Conservation (phyloP, 2,329 filamentous ascomycete species). For the Verticillium alfalfae region DNA sequence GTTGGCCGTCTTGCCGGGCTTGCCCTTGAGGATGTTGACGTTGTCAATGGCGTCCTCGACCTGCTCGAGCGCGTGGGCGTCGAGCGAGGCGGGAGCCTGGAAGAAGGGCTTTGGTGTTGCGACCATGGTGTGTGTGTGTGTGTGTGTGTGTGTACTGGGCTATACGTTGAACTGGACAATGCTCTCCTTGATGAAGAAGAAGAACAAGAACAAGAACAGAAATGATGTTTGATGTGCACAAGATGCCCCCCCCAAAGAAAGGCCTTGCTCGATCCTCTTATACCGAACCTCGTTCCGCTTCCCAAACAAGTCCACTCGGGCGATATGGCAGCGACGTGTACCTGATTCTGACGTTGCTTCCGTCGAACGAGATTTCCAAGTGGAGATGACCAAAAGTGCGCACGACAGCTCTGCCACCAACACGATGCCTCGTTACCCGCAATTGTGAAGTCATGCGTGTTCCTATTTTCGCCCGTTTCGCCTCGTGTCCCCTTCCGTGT, state of each 20-base stretch:
- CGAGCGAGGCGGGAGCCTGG: slow-evolving; percentile 3
- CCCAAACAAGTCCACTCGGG: not conserved
- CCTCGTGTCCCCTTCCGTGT: not conserved
- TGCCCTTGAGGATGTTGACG: slow-evolving; percentile 47
- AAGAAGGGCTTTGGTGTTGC: slow-evolving; percentile 9
- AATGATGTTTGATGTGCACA: not conserved
- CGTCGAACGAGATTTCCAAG: too few relatives aligned
- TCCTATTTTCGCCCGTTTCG: too few relatives aligned
- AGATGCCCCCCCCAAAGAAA: not conserved
- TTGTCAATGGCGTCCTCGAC: slow-evolving; percentile 44
- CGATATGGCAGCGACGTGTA: not conserved
- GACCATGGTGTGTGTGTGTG: not conserved
- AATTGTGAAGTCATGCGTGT: not conserved
- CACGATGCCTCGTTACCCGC: not conserved
- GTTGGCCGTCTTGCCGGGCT: slow-evolving; percentile 10
- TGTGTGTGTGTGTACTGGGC: not conserved
- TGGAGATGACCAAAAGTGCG: not conserved
- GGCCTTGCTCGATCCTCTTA: not conserved
- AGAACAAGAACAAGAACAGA: not conserved
- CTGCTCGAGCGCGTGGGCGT: slow-evolving; percentile 33
- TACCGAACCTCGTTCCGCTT: not conserved
- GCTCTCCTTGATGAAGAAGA: not conserved
- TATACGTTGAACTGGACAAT: too few relatives aligned
- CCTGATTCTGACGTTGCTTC: too few relatives aligned
- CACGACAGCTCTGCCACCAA: not conserved